Evolutionary conservation across 2,329 filamentous ascomycete species (phyloP), one percentile per base, ranked within the genome.

Genomic region (Coniochaeta pulveracea): DNA sequence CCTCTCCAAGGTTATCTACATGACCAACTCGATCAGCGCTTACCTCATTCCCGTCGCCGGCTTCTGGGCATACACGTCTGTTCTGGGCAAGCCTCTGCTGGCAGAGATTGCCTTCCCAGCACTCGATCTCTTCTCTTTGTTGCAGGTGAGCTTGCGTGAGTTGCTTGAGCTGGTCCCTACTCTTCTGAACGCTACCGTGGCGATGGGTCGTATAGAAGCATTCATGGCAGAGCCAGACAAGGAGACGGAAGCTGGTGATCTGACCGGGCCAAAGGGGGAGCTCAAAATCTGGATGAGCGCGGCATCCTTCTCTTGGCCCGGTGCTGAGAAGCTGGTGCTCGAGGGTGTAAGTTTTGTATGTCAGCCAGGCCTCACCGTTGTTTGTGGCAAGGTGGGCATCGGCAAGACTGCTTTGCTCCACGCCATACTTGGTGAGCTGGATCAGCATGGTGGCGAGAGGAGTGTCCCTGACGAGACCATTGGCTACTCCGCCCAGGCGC

Each of bases 181-280:
- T 0, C 58, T 89, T 4, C 68, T 93, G 42, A 93, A 93, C 46
- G 83, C 85, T 0, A 77, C 72, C n/a, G 79, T 94, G 12, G 81
- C 86, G 0, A 74, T 93, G 40, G 74, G 72, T 7, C 78, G 86
- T 42, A 85, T 94, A 14, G 82, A 93, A 46, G 69, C 72, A 15
- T 94, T 93, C 57, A 93, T 94, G 84, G 61, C 64, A 1, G 86
- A 94, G 52, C 84, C 84, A 0, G 76, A 94, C 47, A 85, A 85
- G 44, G 69, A 73, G 19, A 64, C 69, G 18, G 52, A 54, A 3
- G 58, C 61, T 4, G 28, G 52, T 1, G 42, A 42, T 3, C 47
- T 44, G 9, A 30, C 17, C 29, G 43, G 29, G 33, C 25, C 36
- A 5, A 8, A 19, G 17, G 16, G n/a, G 4, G 24, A 34, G 15